Percentiles rank a stretch among this genome's conserved stretches.
Evolutionary conservation across 768 basidiomycete genomes (phyloP).

Genomic region (Amanita inopinata): DNA sequence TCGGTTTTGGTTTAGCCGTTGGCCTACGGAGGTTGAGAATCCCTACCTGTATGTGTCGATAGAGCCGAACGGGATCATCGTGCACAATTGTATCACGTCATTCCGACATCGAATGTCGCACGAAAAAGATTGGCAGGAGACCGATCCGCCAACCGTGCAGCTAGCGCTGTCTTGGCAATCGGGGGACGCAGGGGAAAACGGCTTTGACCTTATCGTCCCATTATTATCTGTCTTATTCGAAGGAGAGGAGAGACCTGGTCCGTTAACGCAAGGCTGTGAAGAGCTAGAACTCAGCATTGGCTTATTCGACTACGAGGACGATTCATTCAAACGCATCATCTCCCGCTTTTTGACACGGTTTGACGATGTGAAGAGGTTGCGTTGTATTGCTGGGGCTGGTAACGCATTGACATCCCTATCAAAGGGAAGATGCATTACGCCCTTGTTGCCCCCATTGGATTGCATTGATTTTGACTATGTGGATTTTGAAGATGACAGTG

Average conservation of each 20-base stretch:
- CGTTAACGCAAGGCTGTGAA: neutral
- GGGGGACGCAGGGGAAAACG: neutral
- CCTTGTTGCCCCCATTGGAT: neutral
- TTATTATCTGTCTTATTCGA: neutral
- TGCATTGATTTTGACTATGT: neutral
- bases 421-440: neutral
- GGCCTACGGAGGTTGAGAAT: neutral
- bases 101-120: too few relatives aligned
- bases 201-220: neutral
- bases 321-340: neutral
- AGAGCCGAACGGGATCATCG: constrained; percentile 1
- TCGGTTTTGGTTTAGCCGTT: neutral
- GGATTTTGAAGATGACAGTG: neutral
- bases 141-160: neutral
- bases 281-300: constrained; percentile 3
- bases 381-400: neutral
- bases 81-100: constrained; percentile 2
- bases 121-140: neutral
- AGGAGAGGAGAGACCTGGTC: neutral
- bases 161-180: neutral
- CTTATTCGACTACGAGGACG: neutral
- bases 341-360: neutral
- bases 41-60: constrained; percentile 1
- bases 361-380: constrained; percentile 1
- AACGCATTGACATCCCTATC: neutral